Evolutionary conservation across 2,329 filamentous ascomycete species (phyloP).

Genomic region (Pseudogymnoascus sp.): DNA sequence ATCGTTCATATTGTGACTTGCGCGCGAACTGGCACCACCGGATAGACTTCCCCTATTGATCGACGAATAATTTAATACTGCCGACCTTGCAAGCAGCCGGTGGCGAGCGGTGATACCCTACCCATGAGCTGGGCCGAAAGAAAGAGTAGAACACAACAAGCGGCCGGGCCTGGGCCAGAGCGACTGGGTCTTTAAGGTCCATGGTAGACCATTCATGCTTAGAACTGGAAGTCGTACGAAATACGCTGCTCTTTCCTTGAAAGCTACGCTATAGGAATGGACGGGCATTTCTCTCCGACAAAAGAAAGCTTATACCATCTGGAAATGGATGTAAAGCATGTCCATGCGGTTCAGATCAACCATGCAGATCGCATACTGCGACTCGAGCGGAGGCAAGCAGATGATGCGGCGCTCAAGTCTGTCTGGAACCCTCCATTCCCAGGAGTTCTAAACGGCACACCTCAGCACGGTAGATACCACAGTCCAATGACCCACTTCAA

Average conservation of each 20-base stretch:
- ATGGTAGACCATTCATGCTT: constrained; percentile 5
- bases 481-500: constrained; percentile 15
- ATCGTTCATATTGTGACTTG: not conserved
- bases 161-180: constrained; percentile 1
- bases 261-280: constrained; percentile 38
- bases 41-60: not conserved
- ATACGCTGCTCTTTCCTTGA: not conserved
- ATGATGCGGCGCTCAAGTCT: constrained; percentile 65
- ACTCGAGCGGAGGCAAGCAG: constrained; percentile 58
- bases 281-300: constrained; percentile 50
- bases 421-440: constrained; percentile 90
- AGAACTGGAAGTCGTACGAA: not conserved
- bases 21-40: not conserved
- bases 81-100: not conserved
- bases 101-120: not conserved
- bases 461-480: constrained; percentile 68
- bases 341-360: constrained; percentile 53
- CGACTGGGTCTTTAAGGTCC: constrained; percentile 2
- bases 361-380: constrained; percentile 54
- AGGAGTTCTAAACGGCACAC: constrained; percentile 71
- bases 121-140: not conserved
- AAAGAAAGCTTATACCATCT: constrained; percentile 60
- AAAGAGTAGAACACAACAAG: not conserved
- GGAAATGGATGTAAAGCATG: constrained; percentile 63
- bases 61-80: not conserved